Base-by-base conservation (phyloP, 768 basidiomycete species). In the Serpula lacrymans region DNA sequence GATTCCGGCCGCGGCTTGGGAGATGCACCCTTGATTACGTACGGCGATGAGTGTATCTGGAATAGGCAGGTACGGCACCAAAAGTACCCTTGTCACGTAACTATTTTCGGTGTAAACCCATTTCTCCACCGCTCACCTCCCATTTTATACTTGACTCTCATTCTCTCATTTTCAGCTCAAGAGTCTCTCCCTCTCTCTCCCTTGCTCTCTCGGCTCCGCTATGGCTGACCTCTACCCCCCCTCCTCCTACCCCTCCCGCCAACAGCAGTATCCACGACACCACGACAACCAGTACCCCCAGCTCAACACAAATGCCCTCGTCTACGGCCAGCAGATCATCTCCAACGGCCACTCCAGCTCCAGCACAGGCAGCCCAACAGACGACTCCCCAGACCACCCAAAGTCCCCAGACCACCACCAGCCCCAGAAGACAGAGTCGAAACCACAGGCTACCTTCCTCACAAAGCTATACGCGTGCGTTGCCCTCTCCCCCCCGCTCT, bases 401-500 rank as follows among this genome's bases (percentile, higher is more conserved):
- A 65, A 63, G 49, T 48, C 59, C 36, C 58, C 62, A n/a, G 63
- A 60, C 58, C 75, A 69, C 53, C 61, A 48, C 47, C 62, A 68
- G 32, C 67, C 77, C 27, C 74, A 68, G 37, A 89, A 88, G 70
- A 57, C 77, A 29, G 85, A 88, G 49, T 68, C 77, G 40, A 91
- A 92, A 64, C 88, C 86, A 0, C 88, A 92, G 70, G 86, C 89
- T 0, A 94, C 92, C n/a, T 96, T 96, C 62, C 74, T 96, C 58
- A 96, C 92, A 63, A 95, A 94, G 75, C 78, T 96, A 36, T 96
- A 94, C 78, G 85, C 86, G 91, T 91, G 57, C 55, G 87, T 82
- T 23, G 7, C 24, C n/a, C 37, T 30, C 22, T 39, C 43, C 25
- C 42, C 38, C 21, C 37, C 25, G 22, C n/a, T 28, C 25, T 27